Evolutionary conservation across 2,329 filamentous ascomycete species (phyloP).

Genomic region (Trichoderma sp.): DNA sequence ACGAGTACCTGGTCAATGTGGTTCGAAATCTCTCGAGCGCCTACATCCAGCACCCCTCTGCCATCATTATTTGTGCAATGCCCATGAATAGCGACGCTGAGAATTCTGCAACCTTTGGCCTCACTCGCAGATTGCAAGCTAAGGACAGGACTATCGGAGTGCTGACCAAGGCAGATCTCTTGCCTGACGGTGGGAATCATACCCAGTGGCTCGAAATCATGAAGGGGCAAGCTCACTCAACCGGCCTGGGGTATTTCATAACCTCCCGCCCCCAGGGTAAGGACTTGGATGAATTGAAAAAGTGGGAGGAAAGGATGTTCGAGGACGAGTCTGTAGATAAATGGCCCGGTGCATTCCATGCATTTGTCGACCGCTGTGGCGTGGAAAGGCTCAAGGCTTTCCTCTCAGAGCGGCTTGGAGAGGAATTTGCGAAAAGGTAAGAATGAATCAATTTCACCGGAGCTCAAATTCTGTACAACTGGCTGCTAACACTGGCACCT

Average conservation of each 20-base stretch:
- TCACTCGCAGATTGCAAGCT: conserved; percentile 59
- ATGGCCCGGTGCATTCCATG: conserved; percentile 51
- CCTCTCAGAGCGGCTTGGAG: conserved; percentile 51
- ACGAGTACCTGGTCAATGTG: conserved; percentile 68
- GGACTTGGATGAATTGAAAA: conserved; percentile 50
- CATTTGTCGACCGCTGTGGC: conserved; percentile 50
- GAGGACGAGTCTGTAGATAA: conserved; percentile 36
- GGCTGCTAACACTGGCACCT: conserved; percentile 24
- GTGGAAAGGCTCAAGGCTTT: conserved; percentile 53
- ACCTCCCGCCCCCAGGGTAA: conserved; percentile 65
- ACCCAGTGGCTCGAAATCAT: conserved; percentile 64
- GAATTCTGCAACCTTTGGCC: conserved; percentile 67
- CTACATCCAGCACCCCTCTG: conserved; percentile 67
- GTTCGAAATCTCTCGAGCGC: conserved; percentile 67
- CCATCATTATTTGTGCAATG: conserved; percentile 74
- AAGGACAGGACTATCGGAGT: conserved; percentile 66
- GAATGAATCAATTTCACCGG: not conserved
- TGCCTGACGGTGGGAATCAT: conserved; percentile 50
- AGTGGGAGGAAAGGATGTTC: conserved; percentile 55
- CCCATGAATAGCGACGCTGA: conserved; percentile 77
- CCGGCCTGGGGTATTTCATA: conserved; percentile 76
- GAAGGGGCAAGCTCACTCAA: conserved; percentile 55
- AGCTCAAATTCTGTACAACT: not conserved
- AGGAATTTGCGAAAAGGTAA: conserved; percentile 53
- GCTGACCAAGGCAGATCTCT: conserved; percentile 79